Evolutionary conservation across 495 filamentous ascomycete species (phyloP), one percentile per base, ranked within the genome.

Genomic region (Elasticomyces elasticus): DNA sequence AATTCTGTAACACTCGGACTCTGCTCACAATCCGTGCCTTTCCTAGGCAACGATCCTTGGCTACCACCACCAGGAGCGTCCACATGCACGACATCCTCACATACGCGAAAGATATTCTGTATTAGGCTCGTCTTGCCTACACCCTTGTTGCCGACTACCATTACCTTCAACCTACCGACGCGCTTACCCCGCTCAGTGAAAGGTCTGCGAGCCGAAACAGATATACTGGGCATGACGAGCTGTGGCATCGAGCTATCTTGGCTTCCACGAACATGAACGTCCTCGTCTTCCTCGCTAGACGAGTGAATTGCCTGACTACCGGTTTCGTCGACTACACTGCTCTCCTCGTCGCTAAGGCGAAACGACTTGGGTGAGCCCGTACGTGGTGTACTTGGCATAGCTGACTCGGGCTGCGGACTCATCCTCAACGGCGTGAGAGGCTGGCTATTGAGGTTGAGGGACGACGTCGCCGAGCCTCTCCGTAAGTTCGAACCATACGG

Each of bases 191-290:
- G 79, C 49, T 86, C 79, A 7, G 92, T 97, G 67, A 99, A 97
- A 1, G 92, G 92, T 43, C 92, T 78, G 47, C 92, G 81, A 64
- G 83, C 89, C 28, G 92, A 94, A 82, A 99, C 95, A 59, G 80
- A 84, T 60, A 99, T 87, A 66, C 88, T 94, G 9, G 92, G 92
- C 94, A 99, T 99, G 58, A 99, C 85, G 15, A 99, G 78, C 67
- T 97, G 91, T 27, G 91, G 88, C 57, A 57, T 55, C 15, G 59
- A 7, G 11, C 45, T 49, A 5, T 50, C 50, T 17, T 51, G 38
- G n/a, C 48, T 54, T 3, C 15, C 46, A 13, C 57, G 37, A 63
- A 55, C 64, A 74, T 72, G 56, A 58, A 65, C 67, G 4, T 73
- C 68, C n/a, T 71, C 72, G 12, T 79, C 74, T 1, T 76, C 76